Evolutionary conservation across 2,329 filamentous ascomycete species (phyloP).

Genomic region (Orbilia quercus): DNA sequence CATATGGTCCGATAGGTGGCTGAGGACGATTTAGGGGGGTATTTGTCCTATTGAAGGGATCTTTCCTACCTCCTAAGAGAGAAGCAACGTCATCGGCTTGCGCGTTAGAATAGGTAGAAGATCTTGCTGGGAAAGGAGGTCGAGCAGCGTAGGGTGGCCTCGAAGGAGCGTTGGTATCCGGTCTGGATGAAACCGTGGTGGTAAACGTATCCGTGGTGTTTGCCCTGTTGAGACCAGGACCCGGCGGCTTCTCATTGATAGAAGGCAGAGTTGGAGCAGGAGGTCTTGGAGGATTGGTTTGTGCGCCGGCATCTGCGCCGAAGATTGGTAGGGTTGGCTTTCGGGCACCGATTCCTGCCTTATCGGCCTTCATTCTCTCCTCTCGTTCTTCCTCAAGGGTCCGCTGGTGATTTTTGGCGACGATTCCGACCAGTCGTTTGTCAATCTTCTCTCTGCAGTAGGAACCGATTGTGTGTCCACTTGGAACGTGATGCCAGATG

Average conservation of each 20-base stretch:
- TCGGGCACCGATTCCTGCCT: slow-evolving; percentile 30
- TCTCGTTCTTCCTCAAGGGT: slow-evolving; percentile 77
- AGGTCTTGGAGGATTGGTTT: neutral
- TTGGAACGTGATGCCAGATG: slow-evolving; percentile 90
- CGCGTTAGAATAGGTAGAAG: slow-evolving; percentile 25
- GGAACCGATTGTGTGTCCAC: slow-evolving; percentile 78
- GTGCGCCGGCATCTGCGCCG: slow-evolving; percentile 15
- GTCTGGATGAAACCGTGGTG: slow-evolving; percentile 51
- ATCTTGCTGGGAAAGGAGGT: slow-evolving; percentile 32
- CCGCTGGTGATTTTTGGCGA: slow-evolving; percentile 86
- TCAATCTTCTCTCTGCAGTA: slow-evolving; percentile 96
- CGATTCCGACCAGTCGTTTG: slow-evolving; percentile 82
- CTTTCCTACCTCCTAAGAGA: slow-evolving; percentile 34
- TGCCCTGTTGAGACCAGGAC: slow-evolving; percentile 45
- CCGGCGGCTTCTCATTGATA: slow-evolving; percentile 38
- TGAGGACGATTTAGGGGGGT: slow-evolving; percentile 45
- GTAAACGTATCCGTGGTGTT: slow-evolving; percentile 54
- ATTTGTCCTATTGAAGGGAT: slow-evolving; percentile 43
- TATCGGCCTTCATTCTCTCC: slow-evolving; percentile 53
- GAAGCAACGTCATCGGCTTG: slow-evolving; percentile 40
- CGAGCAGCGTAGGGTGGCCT: slow-evolving; percentile 44
- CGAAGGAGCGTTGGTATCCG: slow-evolving; percentile 37
- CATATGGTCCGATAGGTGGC: slow-evolving; percentile 44
- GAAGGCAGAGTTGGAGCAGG: slow-evolving; percentile 34
- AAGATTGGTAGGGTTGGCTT: slow-evolving; percentile 49